A percentile compares a stretch with the other conserved stretches of the same genome.
These are phyloP conservation scores for Amanita subjunquillea DNA, from an alignment of 768 basidiomycete species.

Conservation along the genomic window DNA sequence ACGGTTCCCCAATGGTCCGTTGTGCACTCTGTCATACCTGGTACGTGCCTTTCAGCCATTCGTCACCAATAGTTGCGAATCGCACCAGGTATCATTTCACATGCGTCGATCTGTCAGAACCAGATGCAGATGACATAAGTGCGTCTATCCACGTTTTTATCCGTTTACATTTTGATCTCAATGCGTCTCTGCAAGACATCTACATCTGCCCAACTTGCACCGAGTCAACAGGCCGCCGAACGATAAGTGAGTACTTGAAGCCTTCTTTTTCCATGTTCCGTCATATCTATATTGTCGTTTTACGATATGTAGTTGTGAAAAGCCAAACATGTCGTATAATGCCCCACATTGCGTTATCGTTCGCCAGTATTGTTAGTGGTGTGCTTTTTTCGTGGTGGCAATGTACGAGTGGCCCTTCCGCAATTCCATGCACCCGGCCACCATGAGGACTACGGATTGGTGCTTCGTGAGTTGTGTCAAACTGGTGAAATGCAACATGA, in stretches of 20 bases:
- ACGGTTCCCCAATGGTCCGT: constrained; percentile 73
- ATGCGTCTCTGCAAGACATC: constrained; percentile 30
- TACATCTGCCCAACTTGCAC: constrained; percentile 48
- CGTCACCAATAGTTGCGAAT: neutral
- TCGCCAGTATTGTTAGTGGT: constrained; percentile 5
- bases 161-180: neutral
- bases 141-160: constrained; percentile 21
- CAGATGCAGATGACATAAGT: constrained; percentile 73
- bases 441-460: neutral
- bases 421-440: constrained; percentile 10
- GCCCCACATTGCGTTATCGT: constrained; percentile 9
- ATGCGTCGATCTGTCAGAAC: constrained; percentile 56
- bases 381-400: constrained; percentile 1
- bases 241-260: constrained; percentile 63
- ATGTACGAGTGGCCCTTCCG: neutral
- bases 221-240: constrained; percentile 49
- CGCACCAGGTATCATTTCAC: constrained; percentile 67
- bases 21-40: constrained; percentile 68
- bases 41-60: constrained; percentile 27
- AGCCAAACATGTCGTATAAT: constrained; percentile 24
- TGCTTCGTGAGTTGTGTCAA: constrained; percentile 1
- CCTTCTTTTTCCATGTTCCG: constrained; percentile 14
- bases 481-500: constrained; percentile 12
- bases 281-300: constrained; percentile 8
- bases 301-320: constrained; percentile 22